Base-by-base conservation (phyloP, 2,329 filamentous ascomycete genomes). In the Aspergillus fructus region DNA sequence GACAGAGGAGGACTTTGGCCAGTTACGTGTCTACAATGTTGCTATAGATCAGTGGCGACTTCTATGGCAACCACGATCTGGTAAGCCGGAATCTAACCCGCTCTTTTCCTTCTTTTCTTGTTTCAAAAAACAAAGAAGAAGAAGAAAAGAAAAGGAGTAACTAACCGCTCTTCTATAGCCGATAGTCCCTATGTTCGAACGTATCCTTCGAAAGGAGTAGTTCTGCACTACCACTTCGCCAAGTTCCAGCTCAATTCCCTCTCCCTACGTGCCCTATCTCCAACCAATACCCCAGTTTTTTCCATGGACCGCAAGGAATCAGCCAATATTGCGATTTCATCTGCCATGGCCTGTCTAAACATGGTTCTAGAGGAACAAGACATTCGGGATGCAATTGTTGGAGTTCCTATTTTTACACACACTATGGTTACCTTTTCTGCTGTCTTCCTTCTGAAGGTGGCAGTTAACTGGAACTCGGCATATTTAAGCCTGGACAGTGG, bases 171-270 rank as follows among this genome's bases (percentile, higher is more conserved):
- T 13, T 21, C 30, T 37, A 50, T 24, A 74, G 73, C 70, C 55
- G 73, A 77, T 27, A 80, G 79, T 57, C 69, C 77, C 4, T 77
- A 76, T 52, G 76, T 81, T 49, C 77, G 78, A 17, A 77, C 77
- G 2, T 81, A 80, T 58, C 78, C 79, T 1, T 78, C 77, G 11
- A 80, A 79, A 62, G 79, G 79, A 2, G 79, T 81, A 17, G 76
- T 81, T 4, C 68, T 83, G 8, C 81, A 83, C 64, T 81, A 80
- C 60, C 78, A 83, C 60, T 81, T 83, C 53, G 80, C 79, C 21
- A 81, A 80, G 59, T 78, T 83, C 47, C 79, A 83, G 60, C 74
- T 83, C 19, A 80, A 82, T 60, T 77, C 74, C 5, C 71, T 77
- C 23, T 73, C 73, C 3, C 67, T 75, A 9, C 69, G 73, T 62